Evolutionary conservation across 768 basidiomycete species (phyloP).

Genomic region (Tylopilus subfusipes): DNA sequence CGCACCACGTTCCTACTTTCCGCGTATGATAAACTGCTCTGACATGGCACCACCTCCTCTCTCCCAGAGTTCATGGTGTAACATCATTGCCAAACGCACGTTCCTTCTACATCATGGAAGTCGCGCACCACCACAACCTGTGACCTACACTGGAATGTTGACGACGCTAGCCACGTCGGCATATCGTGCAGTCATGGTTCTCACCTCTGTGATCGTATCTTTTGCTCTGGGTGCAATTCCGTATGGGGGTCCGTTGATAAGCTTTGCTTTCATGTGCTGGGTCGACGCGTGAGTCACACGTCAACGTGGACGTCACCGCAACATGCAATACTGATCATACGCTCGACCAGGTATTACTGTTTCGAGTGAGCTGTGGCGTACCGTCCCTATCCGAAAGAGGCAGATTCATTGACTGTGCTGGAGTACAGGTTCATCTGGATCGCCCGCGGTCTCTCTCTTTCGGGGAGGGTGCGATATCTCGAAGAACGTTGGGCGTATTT

Average conservation of each 20-base stretch:
- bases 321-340: conserved; percentile 2
- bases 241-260: conserved; percentile 52
- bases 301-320: not conserved
- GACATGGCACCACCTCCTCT: conserved; percentile 5
- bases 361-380: conserved; percentile 61
- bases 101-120: conserved; percentile 70
- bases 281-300: conserved; percentile 69
- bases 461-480: conserved; percentile 64
- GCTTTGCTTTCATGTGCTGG: conserved; percentile 80
- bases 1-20: conserved; percentile 27
- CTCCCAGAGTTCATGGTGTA: conserved; percentile 71
- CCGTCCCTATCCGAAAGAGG: not conserved
- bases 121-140: conserved; percentile 50
- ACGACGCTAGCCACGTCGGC: conserved; percentile 75
- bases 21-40: conserved; percentile 9
- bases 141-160: conserved; percentile 67
- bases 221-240: conserved; percentile 64
- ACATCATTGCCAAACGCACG: conserved; percentile 68
- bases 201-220: conserved; percentile 69
- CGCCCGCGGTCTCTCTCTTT: conserved; percentile 65
- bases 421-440: conserved; percentile 69
- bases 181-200: conserved; percentile 78
- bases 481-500: conserved; percentile 92
- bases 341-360: conserved; percentile 70
- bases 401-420: conserved; percentile 11